A percentile compares a stretch with the other conserved stretches of the same genome.
Evolutionary conservation across 306 rosid species (phyloP).

Genomic region (Cucumis melo): DNA sequence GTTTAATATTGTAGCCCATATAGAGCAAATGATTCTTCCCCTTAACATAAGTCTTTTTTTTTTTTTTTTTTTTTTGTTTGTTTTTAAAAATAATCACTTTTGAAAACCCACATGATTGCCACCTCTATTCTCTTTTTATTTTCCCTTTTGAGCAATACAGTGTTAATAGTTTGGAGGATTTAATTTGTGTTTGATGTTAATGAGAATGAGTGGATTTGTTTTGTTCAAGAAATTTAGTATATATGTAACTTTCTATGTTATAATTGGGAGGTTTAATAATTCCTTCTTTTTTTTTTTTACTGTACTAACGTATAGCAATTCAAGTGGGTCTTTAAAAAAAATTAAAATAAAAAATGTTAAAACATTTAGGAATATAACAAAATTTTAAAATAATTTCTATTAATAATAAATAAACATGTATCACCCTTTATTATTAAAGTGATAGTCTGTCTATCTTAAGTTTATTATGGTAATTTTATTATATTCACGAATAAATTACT

Average conservation of each 20-base stretch:
- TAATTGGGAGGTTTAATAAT: not conserved
- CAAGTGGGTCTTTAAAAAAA: too few relatives aligned
- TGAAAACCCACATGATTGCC: not conserved
- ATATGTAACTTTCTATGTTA: not conserved
- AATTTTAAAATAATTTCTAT: too few relatives aligned
- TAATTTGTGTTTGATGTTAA: not conserved
- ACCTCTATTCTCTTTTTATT: not conserved
- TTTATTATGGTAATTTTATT: too few relatives aligned
- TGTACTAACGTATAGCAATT: too few relatives aligned
- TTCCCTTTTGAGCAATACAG: not conserved
- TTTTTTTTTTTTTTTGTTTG: too few relatives aligned
- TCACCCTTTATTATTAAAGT: too few relatives aligned
- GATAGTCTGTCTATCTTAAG: too few relatives aligned
- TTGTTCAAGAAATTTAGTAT: not conserved
- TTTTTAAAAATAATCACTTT: not conserved
- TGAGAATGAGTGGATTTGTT: not conserved
- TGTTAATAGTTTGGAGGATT: not conserved
- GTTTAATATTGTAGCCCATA: conserved; percentile 7
- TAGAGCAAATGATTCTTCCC: not conserved
- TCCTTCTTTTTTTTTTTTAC: too few relatives aligned
- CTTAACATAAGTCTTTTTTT: not conserved
- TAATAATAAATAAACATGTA: too few relatives aligned
- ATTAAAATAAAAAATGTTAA: too few relatives aligned
- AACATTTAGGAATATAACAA: too few relatives aligned
- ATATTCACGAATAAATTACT: too few relatives aligned